Base-by-base conservation (phyloP, 345 rosid genomes). In the Cochlearia excelsa region DNA sequence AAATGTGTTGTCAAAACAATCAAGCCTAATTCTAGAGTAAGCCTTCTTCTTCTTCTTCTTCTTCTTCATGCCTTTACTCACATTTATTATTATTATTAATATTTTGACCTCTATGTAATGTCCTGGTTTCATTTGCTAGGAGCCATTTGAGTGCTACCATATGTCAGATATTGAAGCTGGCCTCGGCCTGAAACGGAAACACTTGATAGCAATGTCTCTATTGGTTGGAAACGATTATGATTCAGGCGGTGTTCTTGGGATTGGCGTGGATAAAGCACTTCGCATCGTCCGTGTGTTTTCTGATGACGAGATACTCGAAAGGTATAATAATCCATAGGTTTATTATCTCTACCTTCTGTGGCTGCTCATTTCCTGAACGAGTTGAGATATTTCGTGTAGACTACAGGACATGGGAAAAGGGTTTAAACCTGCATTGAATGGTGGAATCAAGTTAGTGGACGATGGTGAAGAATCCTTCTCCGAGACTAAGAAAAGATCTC, bases 191-290 rank as follows among this genome's bases (percentile, higher is more conserved):
- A 84, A 69, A 79, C 81, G 95, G 75, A 82, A 79, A 42, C 99
- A 84, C 61, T 77, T 93, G 77, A 78, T 93, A 71, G 90, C 92
- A 44, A 81, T 93, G 35, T 81, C 97, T 68, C 83, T 90, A 33
- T 76, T 89, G 80, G 90, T 87, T 59, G 99, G 96, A 11, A 87
- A 84, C 51, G 96, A 87, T 70, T 92, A 87, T 67, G 84, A 87
- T 75, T 70, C 80, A 40, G 76, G 63, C 46, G 99, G 99, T 8
- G 88, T 93, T 39, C 82, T 71, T 69, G 96, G 92, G 58, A 75
- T 87, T 75, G 99, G 95, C 56, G 68, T 84, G 28, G 88, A 85
- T 38, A 82, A 79, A 38, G 96, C 95, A 59, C 75, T 80, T 50
- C 83, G 77, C 45, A 76, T 93, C 79, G 95, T 83, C 52, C 79